phyloP scores from a whole-genome alignment of 2,329 filamentous ascomycete genomes.

The Fusarium sp. region DNA sequence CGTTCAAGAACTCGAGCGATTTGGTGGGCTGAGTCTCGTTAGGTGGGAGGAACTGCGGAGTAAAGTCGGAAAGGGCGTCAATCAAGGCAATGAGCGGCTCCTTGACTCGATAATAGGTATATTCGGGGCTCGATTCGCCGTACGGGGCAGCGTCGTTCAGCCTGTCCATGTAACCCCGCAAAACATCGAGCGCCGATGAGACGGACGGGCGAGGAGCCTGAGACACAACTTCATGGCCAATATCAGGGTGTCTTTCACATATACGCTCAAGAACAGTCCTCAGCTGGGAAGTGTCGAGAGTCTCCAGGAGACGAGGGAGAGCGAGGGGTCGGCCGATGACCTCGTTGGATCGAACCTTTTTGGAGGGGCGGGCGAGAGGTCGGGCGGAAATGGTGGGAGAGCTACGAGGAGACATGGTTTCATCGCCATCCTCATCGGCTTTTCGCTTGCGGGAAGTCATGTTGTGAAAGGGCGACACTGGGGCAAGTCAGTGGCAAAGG shows the following conservation, averaged over 20 bases:
- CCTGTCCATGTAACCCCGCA: conserved; percentile 85
- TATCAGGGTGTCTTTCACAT: conserved; percentile 89
- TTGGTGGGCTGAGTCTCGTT: conserved; percentile 87
- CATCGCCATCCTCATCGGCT: conserved; percentile 84
- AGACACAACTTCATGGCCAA: conserved; percentile 86
- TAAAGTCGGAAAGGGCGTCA: conserved; percentile 94
- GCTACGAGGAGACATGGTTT: conserved; percentile 89
- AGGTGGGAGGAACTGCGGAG: conserved; percentile 93
- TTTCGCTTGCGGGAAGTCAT: conserved; percentile 85
- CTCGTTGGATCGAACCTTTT: conserved; percentile 76
- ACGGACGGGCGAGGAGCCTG: conserved; percentile 91
- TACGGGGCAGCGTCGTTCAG: conserved; percentile 88
- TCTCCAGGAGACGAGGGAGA: conserved; percentile 87
- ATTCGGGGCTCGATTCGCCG: conserved; percentile 88
- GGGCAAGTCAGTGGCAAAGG: conserved; percentile 41
- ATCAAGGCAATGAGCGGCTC: conserved; percentile 85
- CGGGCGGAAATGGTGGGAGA: conserved; percentile 84
- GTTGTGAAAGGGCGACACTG: conserved; percentile 65
- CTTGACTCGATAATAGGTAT: conserved; percentile 93
- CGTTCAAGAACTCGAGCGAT: conserved; percentile 90
- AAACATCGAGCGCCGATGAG: conserved; percentile 82
- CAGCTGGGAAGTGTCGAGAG: conserved; percentile 87
- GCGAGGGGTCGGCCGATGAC: conserved; percentile 71
- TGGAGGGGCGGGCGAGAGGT: conserved; percentile 76
- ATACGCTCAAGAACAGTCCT: conserved; percentile 90